A percentile compares a stretch with the other conserved stretches of the same genome.
phyloP scores from a whole-genome alignment of 2,329 filamentous ascomycete species.

The Aureobasidium sp. region DNA sequence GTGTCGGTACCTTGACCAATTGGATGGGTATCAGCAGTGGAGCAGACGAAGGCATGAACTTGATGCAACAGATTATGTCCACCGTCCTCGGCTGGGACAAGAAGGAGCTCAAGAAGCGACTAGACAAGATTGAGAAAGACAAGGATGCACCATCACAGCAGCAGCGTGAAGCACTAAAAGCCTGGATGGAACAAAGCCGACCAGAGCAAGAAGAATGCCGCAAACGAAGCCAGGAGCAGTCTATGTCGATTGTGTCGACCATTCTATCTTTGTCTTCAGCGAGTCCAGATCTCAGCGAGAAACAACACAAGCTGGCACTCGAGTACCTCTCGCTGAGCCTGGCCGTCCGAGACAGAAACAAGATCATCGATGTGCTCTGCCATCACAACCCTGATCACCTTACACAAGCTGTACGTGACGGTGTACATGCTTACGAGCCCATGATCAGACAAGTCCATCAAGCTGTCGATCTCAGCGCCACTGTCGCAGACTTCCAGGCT shows the following conservation, averaged over 20 bases:
- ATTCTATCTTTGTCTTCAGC: constrained; percentile 51
- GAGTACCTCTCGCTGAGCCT: constrained; percentile 65
- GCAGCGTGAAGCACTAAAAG: constrained; percentile 51
- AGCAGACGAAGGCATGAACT: constrained; percentile 70
- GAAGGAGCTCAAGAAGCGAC: constrained; percentile 57
- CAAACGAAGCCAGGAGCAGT: constrained; percentile 41
- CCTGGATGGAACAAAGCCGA: constrained; percentile 44
- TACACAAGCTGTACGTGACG: constrained; percentile 58
- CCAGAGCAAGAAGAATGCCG: constrained; percentile 52
- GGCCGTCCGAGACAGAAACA: constrained; percentile 63
- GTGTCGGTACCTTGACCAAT: constrained; percentile 64
- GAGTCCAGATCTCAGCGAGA: constrained; percentile 42
- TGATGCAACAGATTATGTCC: constrained; percentile 68
- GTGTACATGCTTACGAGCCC: constrained; percentile 61
- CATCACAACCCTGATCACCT: constrained; percentile 61
- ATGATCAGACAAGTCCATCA: constrained; percentile 66
- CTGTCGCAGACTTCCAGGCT: constrained; percentile 55
- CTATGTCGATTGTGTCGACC: constrained; percentile 54
- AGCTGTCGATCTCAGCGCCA: constrained; percentile 60
- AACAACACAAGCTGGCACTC: constrained; percentile 55
- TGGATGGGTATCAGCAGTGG: constrained; percentile 67
- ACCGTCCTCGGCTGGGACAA: constrained; percentile 66
- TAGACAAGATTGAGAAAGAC: constrained; percentile 55
- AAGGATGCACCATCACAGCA: constrained; percentile 51
- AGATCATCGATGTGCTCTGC: constrained; percentile 59